phyloP scores from a whole-genome alignment of 768 basidiomycete genomes.

The Megacollybia marginata region DNA sequence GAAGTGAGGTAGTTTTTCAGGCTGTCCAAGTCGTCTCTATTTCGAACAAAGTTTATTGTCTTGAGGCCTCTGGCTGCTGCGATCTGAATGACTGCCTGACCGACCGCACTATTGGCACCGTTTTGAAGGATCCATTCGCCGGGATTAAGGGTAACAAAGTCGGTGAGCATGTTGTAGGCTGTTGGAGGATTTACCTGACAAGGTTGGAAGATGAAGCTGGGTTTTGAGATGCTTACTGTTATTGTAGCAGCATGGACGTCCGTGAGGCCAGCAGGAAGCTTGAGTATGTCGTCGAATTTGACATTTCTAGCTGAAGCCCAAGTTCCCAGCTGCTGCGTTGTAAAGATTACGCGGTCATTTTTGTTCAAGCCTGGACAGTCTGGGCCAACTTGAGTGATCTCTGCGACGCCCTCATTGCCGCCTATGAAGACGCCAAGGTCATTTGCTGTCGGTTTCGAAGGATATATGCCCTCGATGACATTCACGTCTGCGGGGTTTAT shows the following conservation, averaged over 20 bases:
- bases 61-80: constrained; percentile 63
- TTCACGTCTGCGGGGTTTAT: constrained; percentile 82
- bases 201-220: neutral
- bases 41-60: constrained; percentile 77
- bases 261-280: constrained; percentile 46
- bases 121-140: constrained; percentile 86
- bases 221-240: constrained; percentile 37
- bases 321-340: constrained; percentile 63
- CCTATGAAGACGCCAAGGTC: constrained; percentile 43
- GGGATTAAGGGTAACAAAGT: constrained; percentile 53
- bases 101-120: constrained; percentile 80
- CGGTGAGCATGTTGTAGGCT: constrained; percentile 74
- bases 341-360: constrained; percentile 73
- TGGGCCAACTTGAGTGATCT: constrained; percentile 53
- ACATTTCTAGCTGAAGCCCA: constrained; percentile 61
- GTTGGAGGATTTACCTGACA: constrained; percentile 74
- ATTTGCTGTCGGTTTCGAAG: constrained; percentile 44
- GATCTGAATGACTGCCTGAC: constrained; percentile 82
- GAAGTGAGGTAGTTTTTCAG: constrained; percentile 42
- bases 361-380: constrained; percentile 39
- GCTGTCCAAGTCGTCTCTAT: constrained; percentile 47
- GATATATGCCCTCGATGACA: constrained; percentile 79
- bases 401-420: constrained; percentile 74
- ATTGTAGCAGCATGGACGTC: constrained; percentile 70
- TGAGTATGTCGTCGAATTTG: constrained; percentile 46